These are phyloP conservation scores for Phalaenopsis hybrid DNA, from an alignment of 116 monocot species.

Conservation along the genomic window DNA sequence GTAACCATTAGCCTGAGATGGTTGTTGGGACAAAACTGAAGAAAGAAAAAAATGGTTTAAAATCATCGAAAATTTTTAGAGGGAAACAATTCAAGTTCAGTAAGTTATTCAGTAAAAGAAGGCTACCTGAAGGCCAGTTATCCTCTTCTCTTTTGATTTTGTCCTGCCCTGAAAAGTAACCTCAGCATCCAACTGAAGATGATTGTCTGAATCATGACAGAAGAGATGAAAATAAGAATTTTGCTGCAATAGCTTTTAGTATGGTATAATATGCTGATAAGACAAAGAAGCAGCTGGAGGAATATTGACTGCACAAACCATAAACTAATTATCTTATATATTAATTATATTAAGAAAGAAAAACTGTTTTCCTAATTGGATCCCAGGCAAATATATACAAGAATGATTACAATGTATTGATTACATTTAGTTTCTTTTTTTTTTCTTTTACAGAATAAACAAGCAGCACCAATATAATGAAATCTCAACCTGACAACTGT, in stretches of 20 bases:
- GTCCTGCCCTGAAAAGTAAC: constrained; percentile 61
- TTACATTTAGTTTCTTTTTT: not conserved
- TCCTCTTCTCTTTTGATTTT: constrained; percentile 57
- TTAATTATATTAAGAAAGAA: not conserved
- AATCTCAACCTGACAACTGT: not conserved
- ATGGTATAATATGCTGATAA: not conserved
- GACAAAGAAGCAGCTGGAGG: no score
- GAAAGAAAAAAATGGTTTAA: constrained; percentile 9
- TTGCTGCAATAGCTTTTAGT: not conserved
- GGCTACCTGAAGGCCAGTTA: constrained; percentile 83
- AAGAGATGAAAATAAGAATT: not conserved
- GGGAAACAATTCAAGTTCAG: not conserved
- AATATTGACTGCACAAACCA: no score
- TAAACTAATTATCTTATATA: no score
- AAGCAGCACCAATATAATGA: not conserved
- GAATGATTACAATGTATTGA: not conserved
- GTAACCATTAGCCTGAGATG: constrained; percentile 63
- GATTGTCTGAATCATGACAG: constrained; percentile 40
- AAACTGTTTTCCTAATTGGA: not conserved
- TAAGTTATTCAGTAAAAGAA: not conserved
- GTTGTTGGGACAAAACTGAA: constrained; percentile 73
- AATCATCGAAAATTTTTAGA: not conserved
- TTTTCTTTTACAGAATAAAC: not conserved
- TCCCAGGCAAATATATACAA: not conserved
- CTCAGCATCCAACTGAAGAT: constrained; percentile 41